Percentiles rank a stretch among this genome's conserved stretches.
phyloP scores from a whole-genome alignment of 257 asterid genomes.

The Mitragyna speciosa region DNA sequence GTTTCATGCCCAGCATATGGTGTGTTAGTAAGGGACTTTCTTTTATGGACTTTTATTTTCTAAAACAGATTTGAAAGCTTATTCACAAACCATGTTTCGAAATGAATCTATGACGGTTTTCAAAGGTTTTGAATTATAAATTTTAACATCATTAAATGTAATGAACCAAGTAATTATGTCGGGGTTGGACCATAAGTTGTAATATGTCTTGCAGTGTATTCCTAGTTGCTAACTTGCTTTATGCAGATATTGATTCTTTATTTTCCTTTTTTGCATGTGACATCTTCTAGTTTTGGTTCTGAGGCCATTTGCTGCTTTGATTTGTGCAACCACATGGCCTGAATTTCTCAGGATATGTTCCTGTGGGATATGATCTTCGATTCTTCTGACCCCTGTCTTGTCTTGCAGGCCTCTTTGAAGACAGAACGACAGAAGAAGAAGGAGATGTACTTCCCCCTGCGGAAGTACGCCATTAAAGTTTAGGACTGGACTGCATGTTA shows the following conservation, averaged over 20 bases:
- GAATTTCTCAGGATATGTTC: neutral
- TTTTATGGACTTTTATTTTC: too few relatives aligned
- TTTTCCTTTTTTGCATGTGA: neutral
- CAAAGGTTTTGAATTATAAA: neutral
- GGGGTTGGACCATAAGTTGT: neutral
- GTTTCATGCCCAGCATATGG: neutral
- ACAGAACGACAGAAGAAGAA: constrained; percentile 38
- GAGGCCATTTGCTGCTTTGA: neutral
- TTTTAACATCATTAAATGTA: neutral
- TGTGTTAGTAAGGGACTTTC: neutral
- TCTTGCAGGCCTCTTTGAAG: constrained; percentile 35
- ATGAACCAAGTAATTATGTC: neutral
- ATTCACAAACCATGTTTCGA: neutral
- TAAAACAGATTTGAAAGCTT: neutral
- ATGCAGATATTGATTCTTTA: neutral
- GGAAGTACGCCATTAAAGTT: constrained; percentile 40
- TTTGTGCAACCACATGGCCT: neutral
- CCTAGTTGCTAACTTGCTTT: neutral
- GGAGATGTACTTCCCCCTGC: constrained; percentile 38
- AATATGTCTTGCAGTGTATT: neutral
- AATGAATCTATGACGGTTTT: neutral
- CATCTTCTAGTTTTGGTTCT: neutral
- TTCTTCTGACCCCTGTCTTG: neutral
- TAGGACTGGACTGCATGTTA: constrained; percentile 18
- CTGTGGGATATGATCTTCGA: neutral